Evolutionary conservation across 352 stramenopile species (phyloP).

Genomic region (Thalassiosira ordinaria): DNA sequence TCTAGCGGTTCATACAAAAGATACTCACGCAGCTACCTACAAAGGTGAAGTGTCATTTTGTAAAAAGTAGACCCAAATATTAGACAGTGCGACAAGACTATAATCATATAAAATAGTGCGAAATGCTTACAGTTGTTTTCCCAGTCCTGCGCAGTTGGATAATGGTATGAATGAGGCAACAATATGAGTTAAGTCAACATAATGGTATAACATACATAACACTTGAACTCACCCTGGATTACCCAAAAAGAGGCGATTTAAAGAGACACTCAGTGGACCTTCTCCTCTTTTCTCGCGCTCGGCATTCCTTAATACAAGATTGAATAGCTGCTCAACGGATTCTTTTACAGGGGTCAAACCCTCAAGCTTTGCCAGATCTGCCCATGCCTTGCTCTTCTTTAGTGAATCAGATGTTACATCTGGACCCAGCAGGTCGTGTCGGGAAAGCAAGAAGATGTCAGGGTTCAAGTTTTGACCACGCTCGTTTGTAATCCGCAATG

Average conservation of each 20-base stretch:
- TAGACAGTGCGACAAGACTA: background rate
- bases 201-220: too few relatives aligned
- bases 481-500: conserved; percentile 30
- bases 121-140: conserved; percentile 78
- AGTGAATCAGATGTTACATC: conserved; percentile 32
- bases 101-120: conserved; percentile 1
- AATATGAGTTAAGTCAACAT: too few relatives aligned
- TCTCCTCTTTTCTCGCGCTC: conserved; percentile 82
- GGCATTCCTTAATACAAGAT: conserved; percentile 88
- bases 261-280: conserved; percentile 77
- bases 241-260: conserved; percentile 89
- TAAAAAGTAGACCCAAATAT: too few relatives aligned
- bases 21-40: conserved; percentile 15
- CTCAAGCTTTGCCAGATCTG: conserved; percentile 20
- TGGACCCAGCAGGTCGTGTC: conserved; percentile 20
- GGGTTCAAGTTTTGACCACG: background rate
- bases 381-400: conserved; percentile 34
- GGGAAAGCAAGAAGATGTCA: conserved; percentile 27
- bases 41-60: too few relatives aligned
- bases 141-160: too few relatives aligned
- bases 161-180: too few relatives aligned
- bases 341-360: conserved; percentile 81
- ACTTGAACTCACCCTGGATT: too few relatives aligned
- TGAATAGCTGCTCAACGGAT: conserved; percentile 84
- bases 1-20: background rate